Evolutionary conservation across 345 rosid genomes (phyloP).

Genomic region (Balakata baccata): DNA sequence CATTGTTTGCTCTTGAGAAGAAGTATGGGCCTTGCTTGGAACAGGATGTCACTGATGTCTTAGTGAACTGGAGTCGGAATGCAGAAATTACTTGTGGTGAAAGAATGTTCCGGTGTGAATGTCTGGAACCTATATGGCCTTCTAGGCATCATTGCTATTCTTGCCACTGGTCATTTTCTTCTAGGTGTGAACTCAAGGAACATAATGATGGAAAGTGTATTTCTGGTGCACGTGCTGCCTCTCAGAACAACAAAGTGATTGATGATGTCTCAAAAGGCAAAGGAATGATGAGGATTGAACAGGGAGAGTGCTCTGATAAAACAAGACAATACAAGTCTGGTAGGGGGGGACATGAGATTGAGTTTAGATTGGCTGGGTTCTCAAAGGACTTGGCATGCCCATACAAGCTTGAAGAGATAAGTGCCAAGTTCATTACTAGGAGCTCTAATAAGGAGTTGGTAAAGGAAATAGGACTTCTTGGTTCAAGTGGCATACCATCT

Average conservation of each 20-base stretch:
- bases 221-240: neutral
- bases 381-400: conserved; percentile 23
- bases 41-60: neutral
- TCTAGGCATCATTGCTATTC: conserved; percentile 30
- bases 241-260: conserved; percentile 4
- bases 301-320: conserved; percentile 12
- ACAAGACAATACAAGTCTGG: neutral
- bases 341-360: conserved; percentile 17
- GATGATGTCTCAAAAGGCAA: conserved; percentile 12
- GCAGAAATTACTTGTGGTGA: conserved; percentile 5
- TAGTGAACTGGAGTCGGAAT: conserved; percentile 1
- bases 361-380: conserved; percentile 10
- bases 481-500: conserved; percentile 36
- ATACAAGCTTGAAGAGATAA: conserved; percentile 30
- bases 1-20: conserved; percentile 26
- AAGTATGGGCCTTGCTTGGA: conserved; percentile 28
- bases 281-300: conserved; percentile 7
- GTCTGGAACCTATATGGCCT: conserved; percentile 38
- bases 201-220: conserved; percentile 29
- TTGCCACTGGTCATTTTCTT: conserved; percentile 34
- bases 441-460: conserved; percentile 36
- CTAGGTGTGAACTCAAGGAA: conserved; percentile 21
- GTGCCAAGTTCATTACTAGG: conserved; percentile 28
- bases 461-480: conserved; percentile 37
- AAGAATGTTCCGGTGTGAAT: conserved; percentile 28